phyloP scores from a whole-genome alignment of 768 basidiomycete species.

The Mycena epipterygia region DNA sequence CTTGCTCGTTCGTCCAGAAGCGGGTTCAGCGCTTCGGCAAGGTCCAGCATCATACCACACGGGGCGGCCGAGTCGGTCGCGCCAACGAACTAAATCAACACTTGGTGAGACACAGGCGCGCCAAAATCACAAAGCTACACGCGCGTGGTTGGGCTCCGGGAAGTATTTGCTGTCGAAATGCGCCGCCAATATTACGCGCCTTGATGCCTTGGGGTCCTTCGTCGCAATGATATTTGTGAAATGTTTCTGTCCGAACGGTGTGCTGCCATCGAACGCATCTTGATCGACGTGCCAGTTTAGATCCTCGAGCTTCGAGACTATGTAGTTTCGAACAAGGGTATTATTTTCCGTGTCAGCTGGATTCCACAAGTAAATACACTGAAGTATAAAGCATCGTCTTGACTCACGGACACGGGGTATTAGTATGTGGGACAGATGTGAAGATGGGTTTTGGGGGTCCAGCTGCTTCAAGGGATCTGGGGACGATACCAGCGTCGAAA shows the following conservation, averaged over 20 bases:
- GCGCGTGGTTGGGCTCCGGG: constrained; percentile 79
- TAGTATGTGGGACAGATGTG: constrained; percentile 86
- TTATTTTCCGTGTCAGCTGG: constrained; percentile 82
- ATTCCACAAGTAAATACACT: constrained; percentile 23
- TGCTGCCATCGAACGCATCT: constrained; percentile 82
- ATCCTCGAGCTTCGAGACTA: constrained; percentile 75
- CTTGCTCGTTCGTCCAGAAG: constrained; percentile 73
- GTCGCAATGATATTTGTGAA: constrained; percentile 97
- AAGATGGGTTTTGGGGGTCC: constrained; percentile 73
- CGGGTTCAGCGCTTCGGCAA: constrained; percentile 86
- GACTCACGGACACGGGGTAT: constrained; percentile 86
- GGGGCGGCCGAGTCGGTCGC: constrained; percentile 98
- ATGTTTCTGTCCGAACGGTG: constrained; percentile 83
- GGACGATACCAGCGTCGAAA: constrained; percentile 64
- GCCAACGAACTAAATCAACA: constrained; percentile 84
- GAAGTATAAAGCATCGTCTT: constrained; percentile 11
- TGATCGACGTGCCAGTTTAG: constrained; percentile 92
- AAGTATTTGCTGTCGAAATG: constrained; percentile 97
- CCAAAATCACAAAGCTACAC: constrained; percentile 30
- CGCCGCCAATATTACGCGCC: constrained; percentile 89
- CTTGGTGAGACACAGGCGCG: constrained; percentile 6
- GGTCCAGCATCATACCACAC: constrained; percentile 93
- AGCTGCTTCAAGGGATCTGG: constrained; percentile 78
- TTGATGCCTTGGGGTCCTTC: constrained; percentile 87
- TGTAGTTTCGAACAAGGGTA: constrained; percentile 86